Evolutionary conservation across 495 filamentous ascomycete species (phyloP), one percentile per base, ranked within the genome.

Genomic region (Aspergillus homomorphus): DNA sequence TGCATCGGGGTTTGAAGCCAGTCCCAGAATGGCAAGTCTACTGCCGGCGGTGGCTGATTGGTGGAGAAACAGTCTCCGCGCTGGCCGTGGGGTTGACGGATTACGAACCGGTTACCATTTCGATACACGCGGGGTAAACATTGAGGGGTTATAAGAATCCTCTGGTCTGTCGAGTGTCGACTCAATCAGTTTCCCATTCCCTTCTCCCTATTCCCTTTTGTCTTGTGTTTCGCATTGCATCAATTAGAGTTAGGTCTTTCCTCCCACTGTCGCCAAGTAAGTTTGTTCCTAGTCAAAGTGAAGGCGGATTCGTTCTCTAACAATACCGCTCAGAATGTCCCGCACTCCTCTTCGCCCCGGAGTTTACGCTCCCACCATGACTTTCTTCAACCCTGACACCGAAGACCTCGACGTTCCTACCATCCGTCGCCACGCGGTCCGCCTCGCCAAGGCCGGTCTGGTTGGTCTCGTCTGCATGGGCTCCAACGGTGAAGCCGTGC

Each of bases 361-460:
- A 66, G 91, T 92, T 69, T 95, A 94, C 72, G 88, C 89, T 59
- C 91, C 91, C 19, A 93, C 89, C 28, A 91, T 92, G 84, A 94
- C 90, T 60, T 94, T 96, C 75, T 95, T 96, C 77, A 80, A 92
- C 66, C 80, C 86, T 15, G 77, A 82, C 30, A 91, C 88, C 46
- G 91, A 96, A 73, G 87, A 94, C 18, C 82, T 96, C 65, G 91
- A 96, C 66, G 82, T 90, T 62, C 80, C 86, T 5, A 81, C 86
- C 56, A 88, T 93, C 76, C 89, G 87, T 68, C 84, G 81, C 51
- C 90, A 94, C 66, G 88, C 88, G 28, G 84, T 89, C 51, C 89
- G 90, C 44, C 83, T 95, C n/a, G 91, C 88, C 21, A 79, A 85
- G 73, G 89, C 83, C 53, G 91, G 91, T 19, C 85, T 96, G 12